phyloP scores from a whole-genome alignment of 1,139 yeast genomes.

The Candida pseudoviswanathii region DNA sequence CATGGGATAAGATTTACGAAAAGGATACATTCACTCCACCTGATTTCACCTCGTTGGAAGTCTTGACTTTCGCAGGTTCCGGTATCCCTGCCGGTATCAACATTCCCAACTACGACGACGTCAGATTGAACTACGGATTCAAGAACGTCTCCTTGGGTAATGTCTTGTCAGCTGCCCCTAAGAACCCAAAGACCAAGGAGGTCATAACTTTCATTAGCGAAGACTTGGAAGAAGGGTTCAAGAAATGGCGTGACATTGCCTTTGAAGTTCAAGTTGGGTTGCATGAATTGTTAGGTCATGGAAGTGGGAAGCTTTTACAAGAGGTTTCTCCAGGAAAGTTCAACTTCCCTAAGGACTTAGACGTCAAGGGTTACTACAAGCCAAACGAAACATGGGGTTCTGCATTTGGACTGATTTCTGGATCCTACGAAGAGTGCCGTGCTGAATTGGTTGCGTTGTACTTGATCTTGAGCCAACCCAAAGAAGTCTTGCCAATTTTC shows the following conservation, averaged over 20 bases:
- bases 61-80: constrained; percentile 83
- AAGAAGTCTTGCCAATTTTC: constrained; percentile 66
- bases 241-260: constrained; percentile 76
- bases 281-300: constrained; percentile 91
- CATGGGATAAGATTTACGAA: constrained; percentile 77
- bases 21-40: constrained; percentile 89
- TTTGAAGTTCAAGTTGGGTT: constrained; percentile 93
- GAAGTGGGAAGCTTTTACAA: constrained; percentile 78
- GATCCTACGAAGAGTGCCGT: constrained; percentile 89
- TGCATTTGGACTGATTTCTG: constrained; percentile 77
- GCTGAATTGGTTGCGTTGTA: constrained; percentile 90
- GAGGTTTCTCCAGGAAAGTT: constrained; percentile 64
- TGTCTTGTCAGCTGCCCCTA: constrained; percentile 67
- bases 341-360: constrained; percentile 77
- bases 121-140: constrained; percentile 78
- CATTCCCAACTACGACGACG: constrained; percentile 90
- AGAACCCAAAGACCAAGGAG: constrained; percentile 64
- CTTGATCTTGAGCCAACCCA: constrained; percentile 64
- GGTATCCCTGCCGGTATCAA: constrained; percentile 94
- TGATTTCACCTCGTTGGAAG: constrained; percentile 88
- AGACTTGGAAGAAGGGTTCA: constrained; percentile 56
- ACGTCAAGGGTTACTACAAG: constrained; percentile 68
- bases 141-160: constrained; percentile 89
- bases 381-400: constrained; percentile 91
- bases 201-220: constrained; percentile 66